These are phyloP conservation scores for Oryza glumipatula DNA, from an alignment of 176 grass and related monocot genomes.

Conservation along the genomic window DNA sequence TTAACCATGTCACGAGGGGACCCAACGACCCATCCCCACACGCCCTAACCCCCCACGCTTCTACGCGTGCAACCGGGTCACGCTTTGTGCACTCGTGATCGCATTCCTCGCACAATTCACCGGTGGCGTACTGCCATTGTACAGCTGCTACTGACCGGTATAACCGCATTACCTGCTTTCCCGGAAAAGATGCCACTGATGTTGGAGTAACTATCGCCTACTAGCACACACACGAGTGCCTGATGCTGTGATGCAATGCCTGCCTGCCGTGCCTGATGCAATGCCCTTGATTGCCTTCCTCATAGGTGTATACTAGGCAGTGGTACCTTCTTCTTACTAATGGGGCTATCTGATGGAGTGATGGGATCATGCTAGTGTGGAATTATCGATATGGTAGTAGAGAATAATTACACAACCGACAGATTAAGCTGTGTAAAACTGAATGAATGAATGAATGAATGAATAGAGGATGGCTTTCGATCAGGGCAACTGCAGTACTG, in stretches of 20 bases:
- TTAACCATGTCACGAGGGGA: conserved; percentile 44
- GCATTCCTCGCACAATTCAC: conserved; percentile 32
- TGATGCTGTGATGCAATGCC: neutral
- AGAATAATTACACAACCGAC: neutral
- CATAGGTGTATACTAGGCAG: no score
- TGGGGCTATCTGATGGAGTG: neutral
- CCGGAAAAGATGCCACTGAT: neutral
- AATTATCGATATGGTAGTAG: neutral
- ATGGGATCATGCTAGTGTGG: neutral
- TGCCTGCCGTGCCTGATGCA: no score
- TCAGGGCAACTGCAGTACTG: neutral
- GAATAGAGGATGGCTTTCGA: neutral
- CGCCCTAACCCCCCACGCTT: neutral
- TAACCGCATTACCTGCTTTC: neutral
- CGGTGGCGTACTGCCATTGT: neutral
- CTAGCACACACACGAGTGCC: neutral
- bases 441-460: neutral
- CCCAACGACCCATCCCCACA: neutral
- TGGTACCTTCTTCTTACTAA: no score
- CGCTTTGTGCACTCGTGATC: neutral
- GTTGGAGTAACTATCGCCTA: no score
- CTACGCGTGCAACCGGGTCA: conserved; percentile 22
- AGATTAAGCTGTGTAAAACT: neutral
- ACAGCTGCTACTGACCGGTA: neutral
- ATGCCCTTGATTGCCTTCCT: no score